Evolutionary conservation across 345 rosid genomes (phyloP).

Genomic region (Linum tenue): DNA sequence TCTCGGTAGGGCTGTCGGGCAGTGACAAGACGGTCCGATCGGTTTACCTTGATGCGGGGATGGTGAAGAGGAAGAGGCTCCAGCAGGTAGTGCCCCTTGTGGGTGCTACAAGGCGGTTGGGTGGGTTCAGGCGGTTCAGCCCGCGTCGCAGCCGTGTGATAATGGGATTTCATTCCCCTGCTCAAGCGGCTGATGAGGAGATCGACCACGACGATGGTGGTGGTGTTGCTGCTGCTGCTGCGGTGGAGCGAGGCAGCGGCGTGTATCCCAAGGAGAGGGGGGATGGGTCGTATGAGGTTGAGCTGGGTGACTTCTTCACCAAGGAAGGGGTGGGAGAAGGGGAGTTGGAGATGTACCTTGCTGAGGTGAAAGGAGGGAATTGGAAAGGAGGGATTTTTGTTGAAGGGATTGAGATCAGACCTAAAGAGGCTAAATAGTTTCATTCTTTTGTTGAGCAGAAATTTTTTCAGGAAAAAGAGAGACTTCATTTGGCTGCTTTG

Average conservation of each 20-base stretch:
- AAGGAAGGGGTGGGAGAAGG: conserved; percentile 18
- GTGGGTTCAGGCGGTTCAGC: background rate
- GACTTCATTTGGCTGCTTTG: no score
- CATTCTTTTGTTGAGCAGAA: no score
- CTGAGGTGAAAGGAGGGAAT: conserved; percentile 31
- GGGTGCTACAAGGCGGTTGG: background rate
- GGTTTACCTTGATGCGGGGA: conserved; percentile 11
- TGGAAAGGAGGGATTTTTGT: conserved; percentile 55
- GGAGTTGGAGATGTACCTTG: conserved; percentile 35
- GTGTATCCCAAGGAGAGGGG: conserved; percentile 31
- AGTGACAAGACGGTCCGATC: background rate
- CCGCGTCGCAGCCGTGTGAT: background rate
- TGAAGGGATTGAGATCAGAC: conserved; percentile 58
- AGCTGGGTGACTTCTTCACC: conserved; percentile 40
- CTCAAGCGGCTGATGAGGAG: background rate
- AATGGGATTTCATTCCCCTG: background rate
- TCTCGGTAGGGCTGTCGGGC: conserved; percentile 13
- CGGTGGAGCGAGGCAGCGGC: background rate
- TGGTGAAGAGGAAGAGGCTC: conserved; percentile 6
- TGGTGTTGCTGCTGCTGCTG: background rate
- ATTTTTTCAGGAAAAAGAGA: no score
- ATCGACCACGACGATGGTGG: background rate
- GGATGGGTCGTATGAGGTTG: conserved; percentile 63
- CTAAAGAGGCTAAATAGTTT: conserved; percentile 13
- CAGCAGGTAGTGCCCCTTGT: background rate